A percentile compares a stretch with the other conserved stretches of the same genome.
These are phyloP conservation scores for Pythium vanterpoolii DNA, from an alignment of 352 stramenopile genomes.

Conservation along the genomic window DNA sequence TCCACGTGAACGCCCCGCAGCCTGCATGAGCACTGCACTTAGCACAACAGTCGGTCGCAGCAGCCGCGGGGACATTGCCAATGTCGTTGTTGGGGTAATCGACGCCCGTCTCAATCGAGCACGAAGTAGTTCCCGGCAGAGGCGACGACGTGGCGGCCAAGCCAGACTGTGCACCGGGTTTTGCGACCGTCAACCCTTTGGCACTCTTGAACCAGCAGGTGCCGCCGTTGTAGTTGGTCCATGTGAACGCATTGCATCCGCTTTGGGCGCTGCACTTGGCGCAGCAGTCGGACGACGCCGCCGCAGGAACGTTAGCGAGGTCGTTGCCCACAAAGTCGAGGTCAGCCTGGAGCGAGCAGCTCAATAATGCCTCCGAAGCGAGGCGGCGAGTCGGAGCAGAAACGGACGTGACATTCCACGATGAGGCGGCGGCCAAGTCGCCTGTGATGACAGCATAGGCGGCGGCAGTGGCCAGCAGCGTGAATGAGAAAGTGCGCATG, in stretches of 20 bases:
- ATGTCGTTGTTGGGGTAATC: conserved; percentile 17
- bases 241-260: conserved; percentile 8
- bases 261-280: neutral
- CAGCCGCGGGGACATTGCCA: neutral
- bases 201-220: conserved; percentile 33
- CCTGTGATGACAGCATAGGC: too few species aligned
- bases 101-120: too few species aligned
- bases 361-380: too few species aligned
- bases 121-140: too few species aligned
- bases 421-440: too few species aligned
- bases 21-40: neutral
- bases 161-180: neutral
- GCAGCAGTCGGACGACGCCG: neutral
- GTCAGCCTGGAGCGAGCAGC: conserved; percentile 1
- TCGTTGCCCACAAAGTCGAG: conserved; percentile 6
- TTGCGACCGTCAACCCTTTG: neutral
- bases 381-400: too few species aligned
- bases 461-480: too few species aligned
- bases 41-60: conserved; percentile 8
- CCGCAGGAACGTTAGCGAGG: neutral
- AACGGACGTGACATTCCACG: too few species aligned
- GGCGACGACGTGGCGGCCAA: too few species aligned
- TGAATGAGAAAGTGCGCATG: too few species aligned
- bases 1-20: conserved; percentile 32
- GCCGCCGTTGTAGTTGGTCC: conserved; percentile 12